Evolutionary conservation across 2,329 filamentous ascomycete species (phyloP).

Genomic region (Alternaria consortialis): DNA sequence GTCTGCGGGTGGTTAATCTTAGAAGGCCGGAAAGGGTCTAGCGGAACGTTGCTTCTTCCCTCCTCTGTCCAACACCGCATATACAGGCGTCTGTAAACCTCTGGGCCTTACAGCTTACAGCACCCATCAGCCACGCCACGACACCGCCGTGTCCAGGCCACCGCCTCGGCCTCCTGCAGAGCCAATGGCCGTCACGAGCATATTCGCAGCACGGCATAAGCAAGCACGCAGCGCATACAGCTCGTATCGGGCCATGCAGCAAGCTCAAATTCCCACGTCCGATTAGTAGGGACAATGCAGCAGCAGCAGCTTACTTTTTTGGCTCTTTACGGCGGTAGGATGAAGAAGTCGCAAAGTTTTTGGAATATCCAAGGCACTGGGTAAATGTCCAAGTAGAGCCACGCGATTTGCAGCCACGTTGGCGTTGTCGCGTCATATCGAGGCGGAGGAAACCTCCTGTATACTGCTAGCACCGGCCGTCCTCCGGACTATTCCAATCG

Average conservation of each 20-base stretch:
- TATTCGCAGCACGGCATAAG: constrained; percentile 1
- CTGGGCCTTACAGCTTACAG: background rate
- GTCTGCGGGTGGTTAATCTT: background rate
- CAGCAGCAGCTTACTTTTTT: constrained; percentile 1
- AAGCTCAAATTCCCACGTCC: background rate
- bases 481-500: background rate
- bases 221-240: constrained; percentile 3
- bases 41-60: background rate
- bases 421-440: background rate
- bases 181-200: background rate
- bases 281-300: background rate
- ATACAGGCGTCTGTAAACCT: constrained; percentile 1
- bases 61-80: background rate
- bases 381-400: background rate
- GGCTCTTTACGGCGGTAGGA: background rate
- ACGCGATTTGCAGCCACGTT: constrained; percentile 1
- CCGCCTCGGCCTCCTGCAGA: background rate
- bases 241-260: constrained; percentile 5
- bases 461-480: background rate
- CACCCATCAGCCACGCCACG: constrained; percentile 1
- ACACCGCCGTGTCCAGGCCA: background rate
- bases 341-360: background rate
- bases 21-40: background rate
- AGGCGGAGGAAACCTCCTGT: background rate
- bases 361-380: background rate